Conservation (phyloP, 441 rosid species). For the Euphorbia celastroides region DNA sequence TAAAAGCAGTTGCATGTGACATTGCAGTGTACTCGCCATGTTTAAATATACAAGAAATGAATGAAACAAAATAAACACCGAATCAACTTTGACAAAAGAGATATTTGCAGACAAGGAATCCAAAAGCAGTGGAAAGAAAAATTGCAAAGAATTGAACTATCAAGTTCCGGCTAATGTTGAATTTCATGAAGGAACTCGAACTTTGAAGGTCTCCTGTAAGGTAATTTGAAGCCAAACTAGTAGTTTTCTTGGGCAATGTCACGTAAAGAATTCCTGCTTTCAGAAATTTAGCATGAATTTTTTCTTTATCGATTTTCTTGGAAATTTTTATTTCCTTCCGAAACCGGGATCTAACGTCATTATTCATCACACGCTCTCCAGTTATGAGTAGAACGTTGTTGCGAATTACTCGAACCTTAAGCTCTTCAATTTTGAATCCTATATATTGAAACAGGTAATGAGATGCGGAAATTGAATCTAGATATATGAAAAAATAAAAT, state of each 20-base stretch:
- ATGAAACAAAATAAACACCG: background rate
- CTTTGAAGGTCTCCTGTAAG: background rate
- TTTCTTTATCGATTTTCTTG: background rate
- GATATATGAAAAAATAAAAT: background rate
- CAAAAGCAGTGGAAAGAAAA: background rate
- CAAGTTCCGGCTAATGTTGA: background rate
- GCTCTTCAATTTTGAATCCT: slow-evolving; percentile 24
- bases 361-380: slow-evolving; percentile 14
- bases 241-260: slow-evolving; percentile 13
- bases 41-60: background rate
- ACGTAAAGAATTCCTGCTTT: slow-evolving; percentile 15
- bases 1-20: too few species aligned
- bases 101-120: background rate
- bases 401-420: slow-evolving; percentile 9
- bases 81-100: background rate
- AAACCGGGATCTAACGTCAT: slow-evolving; percentile 4
- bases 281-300: slow-evolving; percentile 14
- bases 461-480: background rate
- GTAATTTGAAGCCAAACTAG: slow-evolving; percentile 1
- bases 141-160: background rate
- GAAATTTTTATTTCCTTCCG: slow-evolving; percentile 14
- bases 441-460: background rate
- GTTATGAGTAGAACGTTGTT: slow-evolving; percentile 3
- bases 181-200: background rate
- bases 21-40: too few species aligned